Base-by-base conservation (phyloP, 1,139 yeast genomes). In the Yamadazyma songkhlaensis region DNA sequence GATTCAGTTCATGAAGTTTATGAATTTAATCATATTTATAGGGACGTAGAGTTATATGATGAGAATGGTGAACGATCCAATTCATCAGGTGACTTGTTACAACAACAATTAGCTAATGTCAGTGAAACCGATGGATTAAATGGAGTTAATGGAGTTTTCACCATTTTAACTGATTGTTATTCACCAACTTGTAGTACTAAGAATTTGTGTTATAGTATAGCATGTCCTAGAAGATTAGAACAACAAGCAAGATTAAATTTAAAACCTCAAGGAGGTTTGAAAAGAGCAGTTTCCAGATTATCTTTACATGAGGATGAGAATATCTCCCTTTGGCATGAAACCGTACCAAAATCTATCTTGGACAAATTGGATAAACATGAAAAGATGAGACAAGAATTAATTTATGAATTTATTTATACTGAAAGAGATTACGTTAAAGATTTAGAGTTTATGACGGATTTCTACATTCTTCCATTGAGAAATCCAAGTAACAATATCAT, bases 351-450 rank as follows among this genome's bases (percentile, higher is more conserved):
- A 53, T 82, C 82, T 35, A 67, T 89, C 6, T 77, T 92, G 54
- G 95, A 86, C 43, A 73, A 81, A 37, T 75, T 92, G 40, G 88
- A 87, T 43, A 92, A 88, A 49, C 77, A 71, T 40, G 98, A 92
- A 59, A 84, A 87, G 57, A 89, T 88, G 67, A 77, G 97, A 48
- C 98, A 92, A 59, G 98, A 92, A 56, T 83, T 92, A 47, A 92
- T 92, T 39, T 92, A 89, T 63, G 98, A 92, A 60, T 85, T 92
- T 27, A 87, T 88, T 37, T 85, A 87, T 50, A 92, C 97, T 2
- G 98, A 92, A 62, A 78, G 97, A 43, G 95, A 94, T 48, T 92
- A 90, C 60, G 96, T 92, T 40, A 90, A 89, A 62, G 96, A 94
- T 54, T 71, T 92, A 55, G 98, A 92, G 60, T 87, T 90, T 50